These are phyloP conservation scores for Sporothrix brasiliensis DNA, from an alignment of 2,329 filamentous ascomycete species.

Conservation along the genomic window DNA sequence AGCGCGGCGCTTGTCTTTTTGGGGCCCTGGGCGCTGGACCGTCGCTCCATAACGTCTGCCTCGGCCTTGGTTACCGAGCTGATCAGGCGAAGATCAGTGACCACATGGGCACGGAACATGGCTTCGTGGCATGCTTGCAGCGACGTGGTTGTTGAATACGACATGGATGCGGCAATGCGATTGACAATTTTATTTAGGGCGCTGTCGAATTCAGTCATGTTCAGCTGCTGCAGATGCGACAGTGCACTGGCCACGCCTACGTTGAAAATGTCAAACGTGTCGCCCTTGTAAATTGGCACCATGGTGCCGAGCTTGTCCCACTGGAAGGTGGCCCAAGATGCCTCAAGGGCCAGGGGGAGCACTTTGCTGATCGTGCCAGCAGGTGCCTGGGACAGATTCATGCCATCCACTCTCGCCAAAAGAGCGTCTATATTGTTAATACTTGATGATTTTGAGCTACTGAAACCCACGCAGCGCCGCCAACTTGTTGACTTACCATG, in stretches of 20 bases:
- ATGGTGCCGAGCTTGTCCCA: slow-evolving; percentile 76
- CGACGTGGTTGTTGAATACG: slow-evolving; percentile 74
- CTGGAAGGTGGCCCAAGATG: slow-evolving; percentile 84
- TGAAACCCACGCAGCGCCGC: neutral
- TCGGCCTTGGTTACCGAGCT: slow-evolving; percentile 41
- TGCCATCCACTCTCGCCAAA: slow-evolving; percentile 81
- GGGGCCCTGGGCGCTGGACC: slow-evolving; percentile 46
- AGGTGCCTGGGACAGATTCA: slow-evolving; percentile 53
- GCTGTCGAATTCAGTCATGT: slow-evolving; percentile 56
- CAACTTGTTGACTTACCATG: slow-evolving; percentile 62
- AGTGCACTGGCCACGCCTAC: slow-evolving; percentile 73
- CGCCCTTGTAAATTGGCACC: slow-evolving; percentile 55
- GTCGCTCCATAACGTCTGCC: slow-evolving; percentile 40
- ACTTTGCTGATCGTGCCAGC: slow-evolving; percentile 61
- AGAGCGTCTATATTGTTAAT: slow-evolving; percentile 66
- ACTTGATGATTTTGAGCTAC: slow-evolving; percentile 35
- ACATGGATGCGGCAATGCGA: slow-evolving; percentile 72
- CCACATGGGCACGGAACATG: slow-evolving; percentile 82
- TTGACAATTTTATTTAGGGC: slow-evolving; percentile 68
- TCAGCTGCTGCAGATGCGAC: slow-evolving; percentile 59
- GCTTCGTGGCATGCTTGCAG: slow-evolving; percentile 81
- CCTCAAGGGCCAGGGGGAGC: slow-evolving; percentile 84
- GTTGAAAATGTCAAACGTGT: slow-evolving; percentile 71
- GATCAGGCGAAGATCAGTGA: slow-evolving; percentile 85
- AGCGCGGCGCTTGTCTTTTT: slow-evolving; percentile 50